Percentiles rank a stretch among this genome's conserved stretches.
Conservation (phyloP, 2,329 filamentous ascomycete species). For the Sarocladium brachiariae region DNA sequence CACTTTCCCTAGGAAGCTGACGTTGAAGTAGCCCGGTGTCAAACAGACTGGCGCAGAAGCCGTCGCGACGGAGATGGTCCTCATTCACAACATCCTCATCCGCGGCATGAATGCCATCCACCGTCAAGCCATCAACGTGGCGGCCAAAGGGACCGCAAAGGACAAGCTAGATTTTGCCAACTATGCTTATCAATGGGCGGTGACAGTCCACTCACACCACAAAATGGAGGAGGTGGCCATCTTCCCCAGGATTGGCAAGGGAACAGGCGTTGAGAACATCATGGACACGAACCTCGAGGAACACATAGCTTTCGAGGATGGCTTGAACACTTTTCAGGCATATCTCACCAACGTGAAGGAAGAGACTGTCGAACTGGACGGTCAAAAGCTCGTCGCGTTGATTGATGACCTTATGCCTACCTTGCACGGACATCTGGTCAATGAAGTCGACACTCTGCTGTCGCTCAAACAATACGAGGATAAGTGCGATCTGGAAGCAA, state of each 20-base stretch:
- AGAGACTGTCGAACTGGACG: constrained; percentile 23
- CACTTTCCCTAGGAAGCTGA: no score
- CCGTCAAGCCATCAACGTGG: constrained; percentile 28
- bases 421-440: constrained; percentile 28
- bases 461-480: constrained; percentile 26
- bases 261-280: constrained; percentile 26
- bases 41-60: constrained; percentile 6
- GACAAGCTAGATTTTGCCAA: constrained; percentile 27
- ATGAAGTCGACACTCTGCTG: constrained; percentile 32
- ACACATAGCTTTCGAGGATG: constrained; percentile 31
- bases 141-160: constrained; percentile 18
- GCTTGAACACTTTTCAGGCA: constrained; percentile 19
- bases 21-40: not conserved
- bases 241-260: constrained; percentile 31
- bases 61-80: constrained; percentile 22
- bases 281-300: constrained; percentile 36
- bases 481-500: constrained; percentile 26
- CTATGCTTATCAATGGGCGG: constrained; percentile 26
- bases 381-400: constrained; percentile 20
- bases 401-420: constrained; percentile 28
- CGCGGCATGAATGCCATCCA: constrained; percentile 32
- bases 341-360: constrained; percentile 25
- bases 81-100: constrained; percentile 29
- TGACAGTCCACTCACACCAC: constrained; percentile 31
- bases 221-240: constrained; percentile 28